Conservation (phyloP, 371 early-diverging fungal genomes). For the Rhizomucor pusillus region DNA sequence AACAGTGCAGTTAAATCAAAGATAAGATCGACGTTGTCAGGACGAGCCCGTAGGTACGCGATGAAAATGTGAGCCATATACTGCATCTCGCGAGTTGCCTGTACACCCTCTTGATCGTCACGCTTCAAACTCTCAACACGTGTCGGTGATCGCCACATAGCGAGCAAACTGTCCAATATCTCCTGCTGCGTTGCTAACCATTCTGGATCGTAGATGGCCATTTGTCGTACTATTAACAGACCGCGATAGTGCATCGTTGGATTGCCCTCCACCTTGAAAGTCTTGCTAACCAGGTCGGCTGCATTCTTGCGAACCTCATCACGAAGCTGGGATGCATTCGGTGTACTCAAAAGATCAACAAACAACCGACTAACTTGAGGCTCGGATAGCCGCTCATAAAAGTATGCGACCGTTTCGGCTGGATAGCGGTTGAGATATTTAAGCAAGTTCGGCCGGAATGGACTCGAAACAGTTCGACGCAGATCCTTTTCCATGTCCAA, state of each 20-base stretch:
- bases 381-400: constrained; percentile 70
- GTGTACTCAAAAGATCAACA: constrained; percentile 60
- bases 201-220: constrained; percentile 54
- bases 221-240: constrained; percentile 62
- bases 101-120: constrained; percentile 52
- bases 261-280: constrained; percentile 36
- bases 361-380: constrained; percentile 66
- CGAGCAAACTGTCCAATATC: constrained; percentile 51
- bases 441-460: constrained; percentile 89
- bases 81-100: constrained; percentile 54
- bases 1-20: constrained; percentile 82
- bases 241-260: constrained; percentile 56
- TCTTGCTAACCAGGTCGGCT: constrained; percentile 53
- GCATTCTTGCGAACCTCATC: constrained; percentile 65
- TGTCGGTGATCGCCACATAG: constrained; percentile 56
- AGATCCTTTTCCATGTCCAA: constrained; percentile 82
- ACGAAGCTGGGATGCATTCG: constrained; percentile 68
- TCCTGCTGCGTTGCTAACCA: constrained; percentile 55
- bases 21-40: constrained; percentile 65
- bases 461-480: constrained; percentile 83
- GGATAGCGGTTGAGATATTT: constrained; percentile 88
- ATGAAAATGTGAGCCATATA: constrained; percentile 74
- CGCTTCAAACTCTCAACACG: constrained; percentile 50
- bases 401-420: constrained; percentile 81
- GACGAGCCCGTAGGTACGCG: constrained; percentile 55